Evolutionary conservation across 2,329 filamentous ascomycete genomes (phyloP).

Genomic region (Cytospora leucostoma): DNA sequence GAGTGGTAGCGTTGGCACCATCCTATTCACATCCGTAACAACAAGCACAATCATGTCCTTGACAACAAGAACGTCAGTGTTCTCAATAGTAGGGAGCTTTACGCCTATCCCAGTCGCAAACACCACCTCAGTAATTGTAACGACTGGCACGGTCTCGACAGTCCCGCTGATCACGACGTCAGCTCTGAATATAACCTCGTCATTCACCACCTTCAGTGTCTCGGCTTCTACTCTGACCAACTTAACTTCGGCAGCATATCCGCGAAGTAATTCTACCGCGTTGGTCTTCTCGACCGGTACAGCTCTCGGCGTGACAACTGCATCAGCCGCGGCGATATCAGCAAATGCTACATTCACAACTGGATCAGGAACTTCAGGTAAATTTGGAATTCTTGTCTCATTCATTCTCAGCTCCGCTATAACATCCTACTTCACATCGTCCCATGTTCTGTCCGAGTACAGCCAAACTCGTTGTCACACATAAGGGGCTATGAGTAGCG

Average conservation of each 20-base stretch:
- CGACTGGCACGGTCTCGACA: neutral
- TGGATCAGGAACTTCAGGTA: neutral
- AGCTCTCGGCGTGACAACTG: neutral
- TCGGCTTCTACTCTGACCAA: neutral
- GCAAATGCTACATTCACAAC: neutral
- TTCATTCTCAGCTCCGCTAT: too few species aligned
- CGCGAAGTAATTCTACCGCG: slow-evolving; percentile 10
- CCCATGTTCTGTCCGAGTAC: neutral
- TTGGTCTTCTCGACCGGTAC: neutral
- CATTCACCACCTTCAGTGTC: neutral
- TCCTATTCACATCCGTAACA: neutral
- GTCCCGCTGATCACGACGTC: neutral
- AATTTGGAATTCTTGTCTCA: neutral
- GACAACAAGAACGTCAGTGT: neutral
- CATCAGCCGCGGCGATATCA: slow-evolving; percentile 4
- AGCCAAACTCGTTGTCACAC: neutral
- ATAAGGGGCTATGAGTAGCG: neutral
- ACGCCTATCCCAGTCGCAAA: slow-evolving; percentile 7
- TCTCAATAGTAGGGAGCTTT: neutral
- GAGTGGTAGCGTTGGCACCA: neutral
- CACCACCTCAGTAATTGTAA: neutral
- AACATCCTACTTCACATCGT: neutral
- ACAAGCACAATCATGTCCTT: slow-evolving; percentile 5
- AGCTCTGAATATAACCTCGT: neutral
- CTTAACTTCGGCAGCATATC: neutral